Evolutionary conservation across 345 rosid species (phyloP).

Genomic region (Eucalyptus curtisii): DNA sequence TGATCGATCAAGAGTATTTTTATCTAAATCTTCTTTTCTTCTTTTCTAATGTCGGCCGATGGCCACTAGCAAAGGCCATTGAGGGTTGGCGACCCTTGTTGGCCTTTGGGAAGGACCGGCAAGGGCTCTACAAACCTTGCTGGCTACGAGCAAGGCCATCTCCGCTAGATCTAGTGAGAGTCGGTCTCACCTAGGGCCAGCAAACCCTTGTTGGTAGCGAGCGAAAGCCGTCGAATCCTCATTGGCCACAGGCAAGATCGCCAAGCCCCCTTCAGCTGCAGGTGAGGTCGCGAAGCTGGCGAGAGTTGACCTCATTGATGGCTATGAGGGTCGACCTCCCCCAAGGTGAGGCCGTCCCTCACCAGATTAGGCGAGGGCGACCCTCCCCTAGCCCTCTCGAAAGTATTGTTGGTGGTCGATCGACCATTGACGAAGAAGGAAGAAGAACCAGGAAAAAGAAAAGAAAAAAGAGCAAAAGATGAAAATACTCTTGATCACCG

Average conservation of each 20-base stretch:
- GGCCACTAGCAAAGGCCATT: fast-evolving
- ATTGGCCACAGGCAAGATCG: fast-evolving
- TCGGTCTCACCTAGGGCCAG: fast-evolving
- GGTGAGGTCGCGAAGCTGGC: fast-evolving
- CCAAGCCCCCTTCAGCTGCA: too few relatives aligned
- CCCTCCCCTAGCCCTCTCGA: fast-evolving
- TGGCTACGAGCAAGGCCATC: too few relatives aligned
- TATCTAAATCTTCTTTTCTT: too few relatives aligned
- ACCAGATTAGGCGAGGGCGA: too few relatives aligned
- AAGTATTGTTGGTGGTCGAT: fast-evolving
- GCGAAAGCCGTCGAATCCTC: fast-evolving
- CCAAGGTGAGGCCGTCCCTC: too few relatives aligned
- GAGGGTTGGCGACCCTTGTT: too few relatives aligned
- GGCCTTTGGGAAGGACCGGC: fast-evolving
- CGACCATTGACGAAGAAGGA: fast-evolving
- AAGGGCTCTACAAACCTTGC: too few relatives aligned
- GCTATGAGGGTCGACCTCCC: fast-evolving
- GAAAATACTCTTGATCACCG: too few relatives aligned
- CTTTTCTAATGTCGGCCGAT: fast-evolving
- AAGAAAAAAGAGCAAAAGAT: too few relatives aligned
- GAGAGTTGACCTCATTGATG: fast-evolving
- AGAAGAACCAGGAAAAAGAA: too few relatives aligned
- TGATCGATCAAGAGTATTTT: too few relatives aligned
- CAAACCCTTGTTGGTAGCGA: fast-evolving
- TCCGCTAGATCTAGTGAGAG: fast-evolving